A percentile compares a stretch with the other conserved stretches of the same genome.
Conservation (phyloP, 2,329 filamentous ascomycete genomes). For the Colletotrichum cereale region DNA sequence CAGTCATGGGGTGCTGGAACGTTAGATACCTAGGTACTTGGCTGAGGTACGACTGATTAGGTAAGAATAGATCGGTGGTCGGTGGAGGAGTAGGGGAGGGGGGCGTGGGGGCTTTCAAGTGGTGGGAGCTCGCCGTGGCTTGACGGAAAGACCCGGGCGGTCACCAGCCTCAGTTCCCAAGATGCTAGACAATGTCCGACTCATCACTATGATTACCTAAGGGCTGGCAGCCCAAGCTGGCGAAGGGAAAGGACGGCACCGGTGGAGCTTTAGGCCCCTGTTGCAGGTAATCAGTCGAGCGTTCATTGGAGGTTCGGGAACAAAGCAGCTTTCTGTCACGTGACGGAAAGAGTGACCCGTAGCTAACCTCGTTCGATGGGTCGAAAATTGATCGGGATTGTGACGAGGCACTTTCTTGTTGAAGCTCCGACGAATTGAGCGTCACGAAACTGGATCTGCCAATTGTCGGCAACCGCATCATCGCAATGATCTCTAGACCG, state of each 20-base stretch:
- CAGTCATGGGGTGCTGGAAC: conserved; percentile 31
- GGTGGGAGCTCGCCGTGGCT: conserved; percentile 13
- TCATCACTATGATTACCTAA: conserved; percentile 30
- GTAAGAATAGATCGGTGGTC: conserved; percentile 19
- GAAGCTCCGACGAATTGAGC: conserved; percentile 42
- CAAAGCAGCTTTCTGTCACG: conserved; percentile 25
- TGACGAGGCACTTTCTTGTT: conserved; percentile 43
- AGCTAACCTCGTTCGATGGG: conserved; percentile 41
- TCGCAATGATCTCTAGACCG: conserved; percentile 74
- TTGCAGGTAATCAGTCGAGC: conserved; percentile 34
- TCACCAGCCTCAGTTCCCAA: conserved; percentile 6
- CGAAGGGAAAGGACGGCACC: not conserved
- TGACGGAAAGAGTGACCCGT: conserved; percentile 36
- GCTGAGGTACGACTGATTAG: conserved; percentile 6
- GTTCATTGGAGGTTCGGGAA: conserved; percentile 32
- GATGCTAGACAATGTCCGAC: not conserved
- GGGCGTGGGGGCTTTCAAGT: conserved; percentile 14
- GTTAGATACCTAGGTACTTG: conserved; percentile 2
- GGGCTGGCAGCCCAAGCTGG: not conserved
- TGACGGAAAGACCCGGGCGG: not conserved
- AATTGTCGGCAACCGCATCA: conserved; percentile 68
- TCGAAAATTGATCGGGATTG: conserved; percentile 43
- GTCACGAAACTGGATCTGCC: conserved; percentile 51
- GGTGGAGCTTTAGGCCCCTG: conserved; percentile 20
- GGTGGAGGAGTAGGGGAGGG: not conserved